These are phyloP conservation scores for Rhizopogon vesiculosus DNA, from an alignment of 768 basidiomycete species.

Conservation along the genomic window DNA sequence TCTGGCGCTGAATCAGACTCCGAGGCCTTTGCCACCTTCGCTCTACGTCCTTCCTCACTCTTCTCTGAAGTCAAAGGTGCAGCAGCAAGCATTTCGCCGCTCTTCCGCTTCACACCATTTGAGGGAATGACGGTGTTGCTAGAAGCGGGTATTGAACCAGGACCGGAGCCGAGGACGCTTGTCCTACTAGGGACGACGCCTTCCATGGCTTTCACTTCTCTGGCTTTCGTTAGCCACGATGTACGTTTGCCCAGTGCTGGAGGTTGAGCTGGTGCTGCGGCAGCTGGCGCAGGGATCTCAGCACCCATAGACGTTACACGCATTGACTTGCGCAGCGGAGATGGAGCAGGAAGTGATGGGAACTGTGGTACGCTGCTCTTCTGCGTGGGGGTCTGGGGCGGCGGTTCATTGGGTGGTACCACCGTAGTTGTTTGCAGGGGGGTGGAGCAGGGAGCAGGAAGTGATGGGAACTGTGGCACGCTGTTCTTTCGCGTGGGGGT, in stretches of 20 bases:
- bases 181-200: constrained; percentile 32
- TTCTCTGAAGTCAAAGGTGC: constrained; percentile 9
- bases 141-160: constrained; percentile 1
- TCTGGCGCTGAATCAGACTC: constrained; percentile 30
- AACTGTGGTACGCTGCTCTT: constrained; percentile 44
- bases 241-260: constrained; percentile 58
- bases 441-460: constrained; percentile 59
- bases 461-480: constrained; percentile 48
- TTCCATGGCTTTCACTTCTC: constrained; percentile 69
- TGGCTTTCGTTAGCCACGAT: constrained; percentile 77
- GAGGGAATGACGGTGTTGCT: constrained; percentile 7
- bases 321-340: constrained; percentile 66
- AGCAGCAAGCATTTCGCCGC: constrained; percentile 40
- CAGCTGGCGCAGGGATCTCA: constrained; percentile 30
- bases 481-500: constrained; percentile 33
- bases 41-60: constrained; percentile 38
- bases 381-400: constrained; percentile 23
- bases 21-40: constrained; percentile 46
- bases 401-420: constrained; percentile 32
- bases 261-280: constrained; percentile 18
- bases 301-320: constrained; percentile 33
- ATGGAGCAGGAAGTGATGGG: constrained; percentile 63
- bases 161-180: constrained; percentile 7
- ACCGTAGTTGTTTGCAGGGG: too few relatives aligned
- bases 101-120: constrained; percentile 59